Base-by-base conservation (phyloP, 179 eudicot genomes). In the Amaranthus tricolor region DNA sequence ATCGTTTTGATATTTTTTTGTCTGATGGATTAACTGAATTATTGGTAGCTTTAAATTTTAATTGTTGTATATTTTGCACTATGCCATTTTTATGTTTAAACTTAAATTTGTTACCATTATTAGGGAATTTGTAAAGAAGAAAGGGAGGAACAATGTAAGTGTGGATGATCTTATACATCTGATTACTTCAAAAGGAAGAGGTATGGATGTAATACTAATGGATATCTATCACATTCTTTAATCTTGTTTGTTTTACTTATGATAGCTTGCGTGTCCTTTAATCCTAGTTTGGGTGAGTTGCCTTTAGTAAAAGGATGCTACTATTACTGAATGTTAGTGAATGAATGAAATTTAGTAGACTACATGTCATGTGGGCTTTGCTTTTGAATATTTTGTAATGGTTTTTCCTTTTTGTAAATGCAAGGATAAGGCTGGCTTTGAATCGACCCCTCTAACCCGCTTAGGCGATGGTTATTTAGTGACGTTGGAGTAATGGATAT, bases 171-270 rank as follows among this genome's bases (percentile, higher is more conserved):
- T 90, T 74, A 82, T 88, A 47, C 88, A 80, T 63, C 85, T 76
- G 20, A 90, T 90, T 73, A 88, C 95, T n/a, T 92, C 89, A 0
- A 87, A 90, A 80, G 95, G 92, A 56, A 88, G 95, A 88, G 92
- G 92, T 90, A 80, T 81, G 75, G 10, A 62, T 52, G 7, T 44
- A 24, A 24, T 24, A 24, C 31, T 24, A 24, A 24, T 24, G 2
- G 2, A 24, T 24, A 24, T 24, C 15, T 43, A 31, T 70, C 19
- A 53, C 45, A 2, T 43, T 54, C 24, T 13, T 9, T 21, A 21
- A 9, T 53, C 50, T 57, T 52, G 54, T 57, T 21, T 81, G 17
- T 66, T 57, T 57, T 67, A 3, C 58, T 63, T 14, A 19, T 69
- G 6, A 13, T 59, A 3, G 56, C n/a, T n/a, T n/a, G n/a, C n/a